These are phyloP conservation scores for Apiotrichum mycotoxinovorans DNA, from an alignment of 1,284 basidiomycete species.

Conservation along the genomic window DNA sequence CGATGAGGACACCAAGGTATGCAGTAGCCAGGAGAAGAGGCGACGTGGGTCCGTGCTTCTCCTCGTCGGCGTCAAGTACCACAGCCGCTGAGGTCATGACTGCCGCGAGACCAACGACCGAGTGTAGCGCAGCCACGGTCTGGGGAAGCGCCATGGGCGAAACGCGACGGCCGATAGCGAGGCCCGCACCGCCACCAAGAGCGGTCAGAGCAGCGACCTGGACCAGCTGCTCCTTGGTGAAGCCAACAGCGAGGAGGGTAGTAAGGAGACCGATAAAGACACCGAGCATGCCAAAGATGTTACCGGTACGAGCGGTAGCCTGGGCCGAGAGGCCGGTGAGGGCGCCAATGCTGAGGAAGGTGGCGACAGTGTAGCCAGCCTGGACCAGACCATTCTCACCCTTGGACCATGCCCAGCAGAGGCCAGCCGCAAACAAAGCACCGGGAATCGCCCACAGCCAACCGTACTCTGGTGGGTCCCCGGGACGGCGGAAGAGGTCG, in stretches of 20 bases:
- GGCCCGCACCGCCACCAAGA: conserved; percentile 64
- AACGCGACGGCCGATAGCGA: conserved; percentile 69
- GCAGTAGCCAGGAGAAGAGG: conserved; percentile 73
- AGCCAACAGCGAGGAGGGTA: conserved; percentile 74
- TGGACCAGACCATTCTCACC: conserved; percentile 80
- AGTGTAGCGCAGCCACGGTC: conserved; percentile 68
- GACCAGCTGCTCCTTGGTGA: conserved; percentile 65
- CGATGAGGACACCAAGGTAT: conserved; percentile 78
- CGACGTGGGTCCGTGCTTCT: conserved; percentile 38
- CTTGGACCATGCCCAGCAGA: conserved; percentile 70
- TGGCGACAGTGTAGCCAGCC: conserved; percentile 75
- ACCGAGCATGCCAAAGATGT: conserved; percentile 74
- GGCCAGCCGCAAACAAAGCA: conserved; percentile 72
- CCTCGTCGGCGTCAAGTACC: conserved; percentile 65
- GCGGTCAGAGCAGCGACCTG: conserved; percentile 73
- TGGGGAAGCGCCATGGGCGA: conserved; percentile 81
- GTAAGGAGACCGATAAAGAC: conserved; percentile 73
- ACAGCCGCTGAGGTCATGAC: conserved; percentile 76
- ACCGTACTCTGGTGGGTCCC: conserved; percentile 77
- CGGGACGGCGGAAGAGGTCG: conserved; percentile 80
- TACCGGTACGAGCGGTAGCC: conserved; percentile 72
- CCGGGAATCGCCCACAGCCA: conserved; percentile 75
- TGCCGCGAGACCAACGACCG: conserved; percentile 78
- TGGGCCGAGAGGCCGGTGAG: conserved; percentile 51
- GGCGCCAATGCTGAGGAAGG: conserved; percentile 71